These are phyloP conservation scores for Globisporangium barbulae DNA, from an alignment of 352 stramenopile species.

Conservation along the genomic window DNA sequence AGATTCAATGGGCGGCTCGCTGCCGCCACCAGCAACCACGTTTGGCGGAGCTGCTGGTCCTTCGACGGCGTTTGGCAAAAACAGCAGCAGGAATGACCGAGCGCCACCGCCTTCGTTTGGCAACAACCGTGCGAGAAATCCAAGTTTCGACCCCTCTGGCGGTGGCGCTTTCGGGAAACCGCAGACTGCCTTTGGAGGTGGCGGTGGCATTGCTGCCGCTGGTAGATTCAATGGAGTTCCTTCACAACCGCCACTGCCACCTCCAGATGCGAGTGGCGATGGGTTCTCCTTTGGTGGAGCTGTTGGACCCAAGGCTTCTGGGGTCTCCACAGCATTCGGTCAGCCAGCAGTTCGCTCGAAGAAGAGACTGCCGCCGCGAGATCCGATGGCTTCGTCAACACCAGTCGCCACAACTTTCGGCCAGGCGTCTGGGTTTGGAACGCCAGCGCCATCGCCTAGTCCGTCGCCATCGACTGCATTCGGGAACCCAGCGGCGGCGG, in stretches of 20 bases:
- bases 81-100: slow-evolving; percentile 2
- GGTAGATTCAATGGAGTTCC: slow-evolving; percentile 2
- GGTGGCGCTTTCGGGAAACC: not conserved
- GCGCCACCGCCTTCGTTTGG: slow-evolving; percentile 6
- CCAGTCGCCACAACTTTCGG: slow-evolving; percentile 12
- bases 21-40: not conserved
- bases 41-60: slow-evolving; percentile 9
- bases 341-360: slow-evolving; percentile 18
- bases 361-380: slow-evolving; percentile 5
- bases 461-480: slow-evolving; percentile 27
- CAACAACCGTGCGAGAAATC: slow-evolving; percentile 7
- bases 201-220: not conserved
- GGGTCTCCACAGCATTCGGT: slow-evolving; percentile 13
- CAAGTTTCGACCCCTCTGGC: slow-evolving; percentile 6
- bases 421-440: not conserved
- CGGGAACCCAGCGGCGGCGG: slow-evolving; percentile 21
- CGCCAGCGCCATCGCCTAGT: slow-evolving; percentile 12
- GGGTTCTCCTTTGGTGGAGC: slow-evolving; percentile 22
- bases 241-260: slow-evolving; percentile 2
- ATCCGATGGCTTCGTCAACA: not conserved
- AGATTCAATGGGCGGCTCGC: not conserved
- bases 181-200: not conserved
- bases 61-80: not conserved
- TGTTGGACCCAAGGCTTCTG: slow-evolving; percentile 1
- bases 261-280: slow-evolving; percentile 1